Evolutionary conservation across 176 grass and related monocot species (phyloP).

Genomic region (Lolium rigidum): DNA sequence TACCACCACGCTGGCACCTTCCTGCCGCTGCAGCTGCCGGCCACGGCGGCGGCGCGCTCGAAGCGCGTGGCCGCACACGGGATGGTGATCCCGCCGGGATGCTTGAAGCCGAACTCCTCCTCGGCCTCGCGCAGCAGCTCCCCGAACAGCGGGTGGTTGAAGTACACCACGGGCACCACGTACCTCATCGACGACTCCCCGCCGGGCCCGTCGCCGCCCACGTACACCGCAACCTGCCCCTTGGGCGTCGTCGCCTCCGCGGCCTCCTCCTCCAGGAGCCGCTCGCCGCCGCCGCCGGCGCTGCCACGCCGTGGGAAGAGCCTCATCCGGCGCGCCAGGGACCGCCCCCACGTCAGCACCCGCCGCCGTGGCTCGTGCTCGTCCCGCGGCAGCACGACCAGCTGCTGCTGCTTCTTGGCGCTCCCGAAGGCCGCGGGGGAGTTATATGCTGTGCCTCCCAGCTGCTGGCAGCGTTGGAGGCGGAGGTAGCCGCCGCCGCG

Average conservation of each 20-base stretch:
- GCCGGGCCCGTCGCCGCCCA: slow-evolving; percentile 56
- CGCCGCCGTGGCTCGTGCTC: slow-evolving; percentile 33
- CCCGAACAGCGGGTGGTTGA: slow-evolving; percentile 92
- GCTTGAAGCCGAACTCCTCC: slow-evolving; percentile 89
- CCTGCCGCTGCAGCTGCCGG: slow-evolving; percentile 39
- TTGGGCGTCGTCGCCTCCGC: slow-evolving; percentile 62
- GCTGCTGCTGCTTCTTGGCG: slow-evolving; percentile 32
- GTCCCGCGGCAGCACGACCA: slow-evolving; percentile 1
- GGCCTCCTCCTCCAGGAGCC: slow-evolving; percentile 23
- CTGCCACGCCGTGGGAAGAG: not conserved
- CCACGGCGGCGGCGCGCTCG: slow-evolving; percentile 66
- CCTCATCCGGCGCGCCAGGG: slow-evolving; percentile 52
- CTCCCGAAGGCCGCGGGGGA: not conserved
- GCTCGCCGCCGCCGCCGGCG: not conserved
- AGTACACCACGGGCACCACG: slow-evolving; percentile 93
- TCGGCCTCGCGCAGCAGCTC: slow-evolving; percentile 96
- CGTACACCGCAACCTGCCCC: slow-evolving; percentile 94
- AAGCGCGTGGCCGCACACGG: slow-evolving; percentile 73
- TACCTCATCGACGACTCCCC: slow-evolving; percentile 59
- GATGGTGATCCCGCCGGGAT: slow-evolving; percentile 96
- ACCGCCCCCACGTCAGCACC: slow-evolving; percentile 54
- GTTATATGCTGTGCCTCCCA: not conserved
- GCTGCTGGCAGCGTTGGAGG: slow-evolving; percentile 34
- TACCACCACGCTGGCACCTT: slow-evolving; percentile 54
- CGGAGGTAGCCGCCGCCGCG: slow-evolving; percentile 48